phyloP scores from a whole-genome alignment of 2,329 filamentous ascomycete genomes.

The Fonsecaea multimorphosa region DNA sequence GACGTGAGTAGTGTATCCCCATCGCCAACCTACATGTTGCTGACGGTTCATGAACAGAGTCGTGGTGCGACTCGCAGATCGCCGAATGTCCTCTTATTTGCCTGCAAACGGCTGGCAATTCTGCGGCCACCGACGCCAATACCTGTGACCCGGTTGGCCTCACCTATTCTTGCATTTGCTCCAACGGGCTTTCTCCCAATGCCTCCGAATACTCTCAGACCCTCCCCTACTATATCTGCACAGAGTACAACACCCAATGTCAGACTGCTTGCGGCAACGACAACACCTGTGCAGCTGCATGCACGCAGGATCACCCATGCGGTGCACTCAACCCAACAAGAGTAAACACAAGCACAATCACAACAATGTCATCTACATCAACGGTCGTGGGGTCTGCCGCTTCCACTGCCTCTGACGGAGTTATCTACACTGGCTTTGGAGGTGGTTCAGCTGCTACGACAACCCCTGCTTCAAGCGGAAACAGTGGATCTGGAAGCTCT shows the following conservation, averaged over 20 bases:
- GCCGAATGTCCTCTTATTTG: constrained; percentile 54
- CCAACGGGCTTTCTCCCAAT: constrained; percentile 61
- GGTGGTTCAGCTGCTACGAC: constrained; percentile 44
- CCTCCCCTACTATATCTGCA: constrained; percentile 67
- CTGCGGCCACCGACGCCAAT: constrained; percentile 46
- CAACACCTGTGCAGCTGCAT: constrained; percentile 58
- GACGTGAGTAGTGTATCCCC: constrained; percentile 43
- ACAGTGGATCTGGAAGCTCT: constrained; percentile 28
- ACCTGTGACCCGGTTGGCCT: constrained; percentile 55
- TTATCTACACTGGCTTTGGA: constrained; percentile 55
- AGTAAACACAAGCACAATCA: constrained; percentile 58
- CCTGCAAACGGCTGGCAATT: constrained; percentile 48
- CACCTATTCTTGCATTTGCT: constrained; percentile 63
- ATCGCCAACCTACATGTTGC: not conserved
- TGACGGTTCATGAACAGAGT: constrained; percentile 40
- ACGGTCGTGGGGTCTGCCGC: constrained; percentile 44
- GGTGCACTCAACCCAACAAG: constrained; percentile 64
- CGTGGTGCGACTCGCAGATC: constrained; percentile 53
- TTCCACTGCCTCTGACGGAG: constrained; percentile 42
- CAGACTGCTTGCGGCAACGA: constrained; percentile 57
- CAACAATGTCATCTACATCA: constrained; percentile 45
- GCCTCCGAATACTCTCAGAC: constrained; percentile 67
- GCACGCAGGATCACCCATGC: constrained; percentile 63
- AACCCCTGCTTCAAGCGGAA: constrained; percentile 31
- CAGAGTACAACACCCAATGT: constrained; percentile 62